Conservation (phyloP, 2,329 filamentous ascomycete genomes). For the Acephala macrosclerotiorum region DNA sequence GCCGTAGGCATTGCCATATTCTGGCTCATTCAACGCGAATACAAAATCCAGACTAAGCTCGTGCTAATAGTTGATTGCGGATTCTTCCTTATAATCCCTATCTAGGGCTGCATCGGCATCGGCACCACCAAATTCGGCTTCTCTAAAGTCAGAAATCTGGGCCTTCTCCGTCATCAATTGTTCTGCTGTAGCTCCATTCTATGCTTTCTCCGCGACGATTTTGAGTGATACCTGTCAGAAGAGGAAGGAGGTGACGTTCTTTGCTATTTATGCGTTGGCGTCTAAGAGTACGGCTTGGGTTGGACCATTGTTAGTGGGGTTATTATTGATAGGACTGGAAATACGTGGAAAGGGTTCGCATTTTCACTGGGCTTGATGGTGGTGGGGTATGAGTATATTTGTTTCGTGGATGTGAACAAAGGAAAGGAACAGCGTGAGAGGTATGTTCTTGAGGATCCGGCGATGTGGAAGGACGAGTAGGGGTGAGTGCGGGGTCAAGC, state of each 20-base stretch:
- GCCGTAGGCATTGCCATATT: constrained; percentile 67
- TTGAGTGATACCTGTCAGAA: constrained; percentile 22
- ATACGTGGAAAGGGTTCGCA: constrained; percentile 16
- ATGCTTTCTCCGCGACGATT: constrained; percentile 22
- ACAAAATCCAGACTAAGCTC: constrained; percentile 65
- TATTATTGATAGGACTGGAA: constrained; percentile 48
- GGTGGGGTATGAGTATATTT: constrained; percentile 18
- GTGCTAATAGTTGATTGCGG: constrained; percentile 65
- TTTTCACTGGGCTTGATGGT: constrained; percentile 14
- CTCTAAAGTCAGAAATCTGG: constrained; percentile 55
- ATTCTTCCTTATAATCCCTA: constrained; percentile 56
- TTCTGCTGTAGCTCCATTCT: constrained; percentile 16
- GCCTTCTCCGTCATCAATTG: constrained; percentile 21
- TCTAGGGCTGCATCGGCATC: constrained; percentile 55
- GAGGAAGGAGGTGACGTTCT: constrained; percentile 72
- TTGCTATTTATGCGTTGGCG: constrained; percentile 72
- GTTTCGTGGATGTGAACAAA: constrained; percentile 20
- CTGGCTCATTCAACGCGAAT: constrained; percentile 67
- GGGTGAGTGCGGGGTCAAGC: background rate
- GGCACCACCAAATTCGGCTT: constrained; percentile 53
- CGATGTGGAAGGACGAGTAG: constrained; percentile 10
- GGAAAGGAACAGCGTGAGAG: constrained; percentile 20
- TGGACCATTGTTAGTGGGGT: constrained; percentile 72
- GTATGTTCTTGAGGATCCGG: constrained; percentile 18
- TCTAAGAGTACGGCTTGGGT: constrained; percentile 74